Base-by-base conservation (phyloP, 805 yeast genomes). In the Saccharomycopsis capsularis region DNA sequence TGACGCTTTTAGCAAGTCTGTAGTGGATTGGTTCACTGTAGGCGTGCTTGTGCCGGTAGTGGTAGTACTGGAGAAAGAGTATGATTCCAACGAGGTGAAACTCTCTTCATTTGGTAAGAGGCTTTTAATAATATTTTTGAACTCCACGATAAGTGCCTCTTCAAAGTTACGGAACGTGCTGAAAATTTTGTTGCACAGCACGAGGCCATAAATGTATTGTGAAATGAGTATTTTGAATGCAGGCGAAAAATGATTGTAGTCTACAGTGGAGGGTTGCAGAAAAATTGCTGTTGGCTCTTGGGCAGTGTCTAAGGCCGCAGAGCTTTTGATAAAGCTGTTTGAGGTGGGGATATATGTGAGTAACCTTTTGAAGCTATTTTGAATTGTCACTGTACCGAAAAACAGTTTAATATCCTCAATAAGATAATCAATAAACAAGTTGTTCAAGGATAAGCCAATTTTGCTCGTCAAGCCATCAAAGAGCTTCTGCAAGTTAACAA, bases 391-490 rank as follows among this genome's bases (percentile, higher is more conserved):
- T 4, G 61, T 57, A 30, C 73, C 73, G 56, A 78, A 76, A 56
- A 82, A 86, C 2, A 56, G 44, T 51, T 82, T 72, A 42, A 90
- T 62, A 63, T 90, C 95, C 0, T 69, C 68, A 9, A 84, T 55
- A 42, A 90, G 65, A 29, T 72, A 57, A 22, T 75, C 74, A 5
- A 74, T 68, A 58, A 90, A 80, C 40, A 76, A 66, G 22, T 73
- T 68, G 4, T 81, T 75, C 56, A 80, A 84, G n/a, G 81, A 76
- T 35, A 74, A 76, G 15, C 93, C 90, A 44, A 87, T 81, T 40
- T 76, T 79, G n/a, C 71, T 66, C 44, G 82, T 75, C 56, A 88
- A 64, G 23, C 67, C 70, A 13, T 73, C 67, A 30, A 89, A 65
- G 38, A 75, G 71, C 42, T 76, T 79, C 44, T 76, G 71, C 15